Percentiles rank a stretch among this genome's conserved stretches.
These are phyloP conservation scores for Noccaea bulbosa DNA, from an alignment of 345 rosid genomes.

Conservation along the genomic window DNA sequence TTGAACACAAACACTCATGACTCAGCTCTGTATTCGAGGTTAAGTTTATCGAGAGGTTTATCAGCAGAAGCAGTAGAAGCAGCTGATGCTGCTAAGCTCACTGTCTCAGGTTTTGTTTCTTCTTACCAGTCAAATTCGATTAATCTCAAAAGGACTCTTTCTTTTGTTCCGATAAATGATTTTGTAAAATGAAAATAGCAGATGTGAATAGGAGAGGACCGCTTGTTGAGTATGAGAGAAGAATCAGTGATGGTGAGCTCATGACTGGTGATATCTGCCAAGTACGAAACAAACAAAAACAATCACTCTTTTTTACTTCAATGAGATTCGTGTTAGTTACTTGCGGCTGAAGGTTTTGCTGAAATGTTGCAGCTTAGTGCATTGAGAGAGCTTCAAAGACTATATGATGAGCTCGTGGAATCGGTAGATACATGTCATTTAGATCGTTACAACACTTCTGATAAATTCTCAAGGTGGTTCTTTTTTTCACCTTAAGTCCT, in stretches of 20 bases:
- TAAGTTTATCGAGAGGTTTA: conserved; percentile 49
- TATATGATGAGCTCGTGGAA: conserved; percentile 78
- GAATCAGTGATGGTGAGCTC: conserved; percentile 80
- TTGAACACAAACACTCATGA: conserved; percentile 27
- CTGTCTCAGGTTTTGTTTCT: conserved; percentile 31
- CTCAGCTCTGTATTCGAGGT: conserved; percentile 34
- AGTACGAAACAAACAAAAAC: conserved; percentile 47
- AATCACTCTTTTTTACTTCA: conserved; percentile 11
- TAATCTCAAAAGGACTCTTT: background rate
- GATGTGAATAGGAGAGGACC: conserved; percentile 74
- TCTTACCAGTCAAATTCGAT: background rate
- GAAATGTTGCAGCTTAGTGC: conserved; percentile 65
- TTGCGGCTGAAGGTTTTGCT: conserved; percentile 15
- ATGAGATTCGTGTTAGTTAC: conserved; percentile 4
- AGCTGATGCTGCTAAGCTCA: conserved; percentile 45
- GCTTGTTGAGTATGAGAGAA: conserved; percentile 80
- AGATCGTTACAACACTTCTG: conserved; percentile 90
- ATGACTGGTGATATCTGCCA: conserved; percentile 87
- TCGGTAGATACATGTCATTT: conserved; percentile 80
- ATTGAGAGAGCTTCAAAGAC: conserved; percentile 85
- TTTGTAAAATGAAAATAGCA: conserved; percentile 44
- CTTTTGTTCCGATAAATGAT: background rate
- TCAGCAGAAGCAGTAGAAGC: conserved; percentile 51
- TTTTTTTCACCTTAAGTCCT: conserved; percentile 17
- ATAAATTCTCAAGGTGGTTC: conserved; percentile 70